Percentiles rank a stretch among this genome's conserved stretches.
These are phyloP conservation scores for Candida vartiovaarae DNA, from an alignment of 805 yeast genomes.

Conservation along the genomic window DNA sequence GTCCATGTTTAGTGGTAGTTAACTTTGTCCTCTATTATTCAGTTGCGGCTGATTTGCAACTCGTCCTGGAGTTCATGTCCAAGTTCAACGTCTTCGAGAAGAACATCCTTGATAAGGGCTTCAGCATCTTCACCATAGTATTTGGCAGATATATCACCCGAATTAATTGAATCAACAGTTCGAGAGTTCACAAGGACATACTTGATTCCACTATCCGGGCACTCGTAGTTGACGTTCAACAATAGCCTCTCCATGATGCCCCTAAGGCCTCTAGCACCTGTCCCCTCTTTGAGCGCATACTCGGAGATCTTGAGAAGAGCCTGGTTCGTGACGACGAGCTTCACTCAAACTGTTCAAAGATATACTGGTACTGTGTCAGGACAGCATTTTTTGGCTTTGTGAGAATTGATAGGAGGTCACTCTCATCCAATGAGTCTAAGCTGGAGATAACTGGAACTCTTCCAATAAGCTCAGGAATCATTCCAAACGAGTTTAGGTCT, in stretches of 20 bases:
- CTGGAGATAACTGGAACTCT: slow-evolving; percentile 50
- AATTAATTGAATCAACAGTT: slow-evolving; percentile 34
- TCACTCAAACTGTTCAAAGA: slow-evolving; percentile 45
- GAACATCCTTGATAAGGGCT: slow-evolving; percentile 33
- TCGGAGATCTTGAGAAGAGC: slow-evolving; percentile 44
- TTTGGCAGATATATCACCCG: slow-evolving; percentile 30
- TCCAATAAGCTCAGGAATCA: slow-evolving; percentile 56
- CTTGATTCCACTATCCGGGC: slow-evolving; percentile 49
- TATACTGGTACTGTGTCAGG: slow-evolving; percentile 44
- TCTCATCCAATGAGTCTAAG: slow-evolving; percentile 36
- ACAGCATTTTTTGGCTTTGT: slow-evolving; percentile 51
- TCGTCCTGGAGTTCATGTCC: slow-evolving; percentile 29
- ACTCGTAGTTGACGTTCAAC: slow-evolving; percentile 47
- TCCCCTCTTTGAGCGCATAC: slow-evolving; percentile 43
- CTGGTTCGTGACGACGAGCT: slow-evolving; percentile 38
- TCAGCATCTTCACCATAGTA: slow-evolving; percentile 41
- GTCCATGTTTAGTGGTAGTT: too few species aligned
- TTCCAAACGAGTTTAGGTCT: slow-evolving; percentile 44
- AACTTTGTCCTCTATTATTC: too few species aligned
- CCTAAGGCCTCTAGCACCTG: slow-evolving; percentile 56
- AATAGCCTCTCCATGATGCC: slow-evolving; percentile 47
- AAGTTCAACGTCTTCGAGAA: slow-evolving; percentile 34
- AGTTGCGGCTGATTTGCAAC: neutral
- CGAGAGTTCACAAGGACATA: slow-evolving; percentile 42
- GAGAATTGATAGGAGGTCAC: slow-evolving; percentile 41